Evolutionary conservation across 306 rosid species (phyloP).

Genomic region (Prunus armeniaca): DNA sequence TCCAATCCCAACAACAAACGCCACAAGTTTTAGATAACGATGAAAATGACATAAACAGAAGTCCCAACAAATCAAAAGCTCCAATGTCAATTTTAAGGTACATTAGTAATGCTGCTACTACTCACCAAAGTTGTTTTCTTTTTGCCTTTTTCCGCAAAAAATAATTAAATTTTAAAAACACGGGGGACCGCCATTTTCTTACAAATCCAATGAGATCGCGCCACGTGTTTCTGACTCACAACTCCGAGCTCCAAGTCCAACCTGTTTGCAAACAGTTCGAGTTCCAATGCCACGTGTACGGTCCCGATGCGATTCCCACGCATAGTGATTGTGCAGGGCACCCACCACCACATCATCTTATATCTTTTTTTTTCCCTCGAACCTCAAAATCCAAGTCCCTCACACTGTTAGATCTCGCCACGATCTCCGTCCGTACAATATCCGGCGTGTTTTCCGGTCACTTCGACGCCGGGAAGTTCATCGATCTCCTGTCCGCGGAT

Average conservation of each 20-base stretch:
- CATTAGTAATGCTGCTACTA: background rate
- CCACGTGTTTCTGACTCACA: background rate
- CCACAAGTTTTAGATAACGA: background rate
- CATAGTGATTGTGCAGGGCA: constrained; percentile 46
- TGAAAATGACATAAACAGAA: background rate
- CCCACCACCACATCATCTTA: constrained; percentile 13
- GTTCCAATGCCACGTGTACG: constrained; percentile 42
- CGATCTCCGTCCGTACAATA: constrained; percentile 17
- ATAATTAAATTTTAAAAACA: background rate
- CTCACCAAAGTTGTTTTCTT: background rate
- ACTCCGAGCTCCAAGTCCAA: background rate
- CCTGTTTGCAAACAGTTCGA: constrained; percentile 1
- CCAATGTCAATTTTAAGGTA: constrained; percentile 8
- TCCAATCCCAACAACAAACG: background rate
- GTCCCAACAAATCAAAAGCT: constrained; percentile 8
- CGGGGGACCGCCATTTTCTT: background rate
- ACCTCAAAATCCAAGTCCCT: constrained; percentile 14
- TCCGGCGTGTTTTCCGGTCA: constrained; percentile 18
- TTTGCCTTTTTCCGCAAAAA: background rate
- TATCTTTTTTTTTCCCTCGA: constrained; percentile 17
- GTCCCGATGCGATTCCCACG: background rate
- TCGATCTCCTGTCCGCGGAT: background rate
- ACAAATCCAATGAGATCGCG: background rate
- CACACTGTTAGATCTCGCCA: constrained; percentile 34
- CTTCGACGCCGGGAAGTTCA: background rate